Evolutionary conservation across 306 rosid genomes (phyloP).

Genomic region (Spatholobus suberectus): DNA sequence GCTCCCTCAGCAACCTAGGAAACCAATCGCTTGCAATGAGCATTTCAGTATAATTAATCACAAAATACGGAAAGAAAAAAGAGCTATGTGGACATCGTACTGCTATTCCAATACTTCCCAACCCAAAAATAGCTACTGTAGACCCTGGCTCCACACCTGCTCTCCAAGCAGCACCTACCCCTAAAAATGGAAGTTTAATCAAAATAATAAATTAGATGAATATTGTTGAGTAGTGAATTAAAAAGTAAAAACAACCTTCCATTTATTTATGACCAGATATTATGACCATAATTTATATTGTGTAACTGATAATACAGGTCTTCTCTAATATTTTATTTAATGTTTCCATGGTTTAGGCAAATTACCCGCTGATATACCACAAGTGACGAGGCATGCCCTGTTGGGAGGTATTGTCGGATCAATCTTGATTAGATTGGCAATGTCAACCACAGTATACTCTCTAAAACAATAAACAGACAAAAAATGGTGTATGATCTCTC

Average conservation of each 20-base stretch:
- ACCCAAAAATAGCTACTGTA: slow-evolving; percentile 74
- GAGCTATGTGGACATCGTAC: slow-evolving; percentile 46
- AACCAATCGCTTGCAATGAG: slow-evolving; percentile 25
- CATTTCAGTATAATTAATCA: neutral
- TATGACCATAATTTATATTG: no score
- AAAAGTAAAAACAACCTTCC: no score
- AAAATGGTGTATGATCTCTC: slow-evolving; percentile 68
- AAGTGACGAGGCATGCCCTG: slow-evolving; percentile 76
- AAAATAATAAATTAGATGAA: no score
- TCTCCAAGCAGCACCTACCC: slow-evolving; percentile 93
- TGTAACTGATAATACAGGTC: no score
- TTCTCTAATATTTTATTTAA: no score
- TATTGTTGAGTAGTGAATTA: no score
- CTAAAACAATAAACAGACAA: slow-evolving; percentile 71
- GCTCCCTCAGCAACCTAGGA: slow-evolving; percentile 5
- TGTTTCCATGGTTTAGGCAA: no score
- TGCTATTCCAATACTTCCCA: slow-evolving; percentile 83
- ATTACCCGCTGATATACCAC: slow-evolving; percentile 90
- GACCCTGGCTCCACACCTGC: slow-evolving; percentile 81
- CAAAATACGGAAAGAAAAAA: neutral
- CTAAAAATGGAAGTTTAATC: no score
- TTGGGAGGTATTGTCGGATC: slow-evolving; percentile 60
- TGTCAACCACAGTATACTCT: slow-evolving; percentile 73
- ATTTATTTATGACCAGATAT: no score
- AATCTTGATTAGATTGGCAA: slow-evolving; percentile 65